These are phyloP conservation scores for Colletotrichum limetticola DNA, from an alignment of 2,329 filamentous ascomycete species.

Conservation along the genomic window DNA sequence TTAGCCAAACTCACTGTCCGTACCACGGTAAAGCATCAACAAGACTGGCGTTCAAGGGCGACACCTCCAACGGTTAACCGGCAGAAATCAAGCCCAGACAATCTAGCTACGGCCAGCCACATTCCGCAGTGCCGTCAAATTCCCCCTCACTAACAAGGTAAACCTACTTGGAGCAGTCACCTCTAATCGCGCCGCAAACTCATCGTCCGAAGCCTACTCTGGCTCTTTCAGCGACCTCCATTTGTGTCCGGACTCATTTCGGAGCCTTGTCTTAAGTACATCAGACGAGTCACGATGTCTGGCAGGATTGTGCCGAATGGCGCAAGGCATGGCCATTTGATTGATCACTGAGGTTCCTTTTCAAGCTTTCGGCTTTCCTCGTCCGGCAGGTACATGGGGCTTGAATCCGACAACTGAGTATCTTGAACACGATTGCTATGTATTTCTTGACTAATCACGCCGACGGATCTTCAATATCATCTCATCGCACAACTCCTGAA, in stretches of 20 bases:
- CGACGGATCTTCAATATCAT: not conserved
- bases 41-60: too few relatives aligned
- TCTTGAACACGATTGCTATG: too few relatives aligned
- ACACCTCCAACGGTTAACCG: not conserved
- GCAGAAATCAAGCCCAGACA: not conserved
- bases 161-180: not conserved
- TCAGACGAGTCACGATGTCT: not conserved
- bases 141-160: not conserved
- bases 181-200: not conserved
- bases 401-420: too few relatives aligned
- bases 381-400: not conserved
- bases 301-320: not conserved
- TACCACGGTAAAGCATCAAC: not conserved
- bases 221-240: not conserved
- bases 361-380: too few relatives aligned
- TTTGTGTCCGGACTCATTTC: not conserved
- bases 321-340: not conserved
- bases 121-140: not conserved
- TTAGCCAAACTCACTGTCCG: not conserved
- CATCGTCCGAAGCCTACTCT: not conserved
- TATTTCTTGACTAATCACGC: not conserved
- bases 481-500: not conserved
- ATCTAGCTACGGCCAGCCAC: not conserved
- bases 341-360: too few relatives aligned
- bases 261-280: not conserved